Base-by-base conservation (phyloP, 192 early-diverging fungal species). In the Radiomyces spectabilis region DNA sequence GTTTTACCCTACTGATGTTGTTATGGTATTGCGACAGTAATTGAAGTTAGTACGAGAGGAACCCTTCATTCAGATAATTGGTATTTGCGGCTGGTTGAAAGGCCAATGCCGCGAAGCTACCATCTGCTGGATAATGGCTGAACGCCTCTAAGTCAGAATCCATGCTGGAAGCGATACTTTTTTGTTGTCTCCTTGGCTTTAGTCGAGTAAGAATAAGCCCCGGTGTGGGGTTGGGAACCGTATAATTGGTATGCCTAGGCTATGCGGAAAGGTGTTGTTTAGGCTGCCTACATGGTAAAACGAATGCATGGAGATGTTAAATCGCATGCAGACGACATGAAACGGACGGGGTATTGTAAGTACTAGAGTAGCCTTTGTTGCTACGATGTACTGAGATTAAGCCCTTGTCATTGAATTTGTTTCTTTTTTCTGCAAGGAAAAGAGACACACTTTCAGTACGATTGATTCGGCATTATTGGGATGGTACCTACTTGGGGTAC, bases 1-100 rank as follows among this genome's bases (percentile, higher is more conserved):
- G 87, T 90, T 90, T 90, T 90, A 87, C 85, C 85, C 85, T 88
- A 88, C 85, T 90, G 86, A 85, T 85, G 81, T n/a, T n/a, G n/a
- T n/a, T n/a, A n/a, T n/a, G n/a, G n/a, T n/a, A n/a, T n/a, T n/a
- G n/a, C n/a, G n/a, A n/a, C n/a, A n/a, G n/a, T n/a, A n/a, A n/a
- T n/a, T n/a, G n/a, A n/a, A n/a, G n/a, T n/a, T n/a, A n/a, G n/a
- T n/a, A n/a, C n/a, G n/a, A n/a, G n/a, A n/a, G n/a, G n/a, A n/a
- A n/a, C n/a, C n/a, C n/a, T n/a, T n/a, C n/a, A n/a, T n/a, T n/a
- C n/a, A n/a, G n/a, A n/a, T n/a, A n/a, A n/a, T n/a, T n/a, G n/a
- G 82, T 73, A 68, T 80, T 66, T 85, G 76, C 80, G 72, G 71
- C 83, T 85, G 67, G 68, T 69, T 78, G 82, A 82, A 68, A 65